A percentile compares a stretch with the other conserved stretches of the same genome.
These are phyloP conservation scores for Furcasterigmium furcatum DNA, from an alignment of 2,329 filamentous ascomycete genomes.

Conservation along the genomic window DNA sequence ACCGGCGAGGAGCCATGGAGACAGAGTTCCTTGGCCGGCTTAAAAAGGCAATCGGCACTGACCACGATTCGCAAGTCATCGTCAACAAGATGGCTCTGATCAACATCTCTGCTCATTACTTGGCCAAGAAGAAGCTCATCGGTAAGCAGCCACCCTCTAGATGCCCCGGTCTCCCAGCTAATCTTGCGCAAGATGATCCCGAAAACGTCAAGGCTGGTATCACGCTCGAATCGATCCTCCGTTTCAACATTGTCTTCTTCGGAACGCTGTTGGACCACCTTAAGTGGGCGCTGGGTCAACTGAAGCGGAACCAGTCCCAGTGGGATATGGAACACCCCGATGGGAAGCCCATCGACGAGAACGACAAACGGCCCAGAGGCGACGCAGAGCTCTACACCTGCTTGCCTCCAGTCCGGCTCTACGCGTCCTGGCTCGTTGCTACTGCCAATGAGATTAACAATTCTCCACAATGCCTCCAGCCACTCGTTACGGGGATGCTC, in stretches of 20 bases:
- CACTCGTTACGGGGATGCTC: slow-evolving; percentile 42
- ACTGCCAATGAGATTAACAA: slow-evolving; percentile 41
- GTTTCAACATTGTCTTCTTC: slow-evolving; percentile 77
- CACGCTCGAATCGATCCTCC: slow-evolving; percentile 49
- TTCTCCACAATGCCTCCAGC: slow-evolving; percentile 41
- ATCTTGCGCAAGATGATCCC: slow-evolving; percentile 24
- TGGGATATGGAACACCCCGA: slow-evolving; percentile 24
- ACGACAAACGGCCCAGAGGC: slow-evolving; percentile 22
- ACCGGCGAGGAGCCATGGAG: slow-evolving; percentile 77
- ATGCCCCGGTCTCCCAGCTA: neutral
- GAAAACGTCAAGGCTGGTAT: slow-evolving; percentile 39
- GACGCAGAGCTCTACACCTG: slow-evolving; percentile 35
- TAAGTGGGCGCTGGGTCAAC: slow-evolving; percentile 63
- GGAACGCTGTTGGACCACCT: slow-evolving; percentile 68
- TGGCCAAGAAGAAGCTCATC: slow-evolving; percentile 59
- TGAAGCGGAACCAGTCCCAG: slow-evolving; percentile 23
- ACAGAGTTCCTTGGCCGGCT: slow-evolving; percentile 80
- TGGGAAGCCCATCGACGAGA: slow-evolving; percentile 11
- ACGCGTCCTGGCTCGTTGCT: slow-evolving; percentile 49
- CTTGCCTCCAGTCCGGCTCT: slow-evolving; percentile 51
- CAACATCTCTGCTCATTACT: slow-evolving; percentile 80
- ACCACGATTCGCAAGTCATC: slow-evolving; percentile 58
- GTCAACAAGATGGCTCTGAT: slow-evolving; percentile 79
- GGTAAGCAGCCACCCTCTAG: slow-evolving; percentile 24
- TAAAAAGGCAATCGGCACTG: slow-evolving; percentile 64